Evolutionary conservation across 2,329 filamentous ascomycete genomes (phyloP).

Genomic region (Phaeosphaeriaceae sp.): DNA sequence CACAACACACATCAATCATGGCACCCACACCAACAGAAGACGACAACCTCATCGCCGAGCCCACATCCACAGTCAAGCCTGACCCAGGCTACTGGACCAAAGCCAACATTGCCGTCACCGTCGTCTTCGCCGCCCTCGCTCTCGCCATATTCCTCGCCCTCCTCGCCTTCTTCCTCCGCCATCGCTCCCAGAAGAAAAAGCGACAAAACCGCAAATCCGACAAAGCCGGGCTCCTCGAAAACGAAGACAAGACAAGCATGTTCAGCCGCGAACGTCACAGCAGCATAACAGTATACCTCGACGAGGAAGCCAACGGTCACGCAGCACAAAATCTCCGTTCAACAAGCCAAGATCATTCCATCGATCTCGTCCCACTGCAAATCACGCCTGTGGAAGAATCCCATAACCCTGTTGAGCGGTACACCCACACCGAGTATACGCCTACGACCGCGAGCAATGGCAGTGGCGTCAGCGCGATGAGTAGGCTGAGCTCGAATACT

Average conservation of each 20-base stretch:
- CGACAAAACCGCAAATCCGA: conserved; percentile 25
- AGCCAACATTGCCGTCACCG: conserved; percentile 34
- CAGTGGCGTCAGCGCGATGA: conserved; percentile 28
- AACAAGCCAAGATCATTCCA: conserved; percentile 26
- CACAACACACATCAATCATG: conserved; percentile 18
- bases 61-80: conserved; percentile 12
- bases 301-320: conserved; percentile 20
- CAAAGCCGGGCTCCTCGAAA: conserved; percentile 32
- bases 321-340: no score
- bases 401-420: conserved; percentile 13
- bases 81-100: conserved; percentile 30
- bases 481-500: conserved; percentile 24
- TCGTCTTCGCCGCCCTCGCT: conserved; percentile 32
- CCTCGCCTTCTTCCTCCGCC: conserved; percentile 30
- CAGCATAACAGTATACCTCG: conserved; percentile 40
- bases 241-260: conserved; percentile 39
- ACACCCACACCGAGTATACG: neutral
- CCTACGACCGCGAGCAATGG: conserved; percentile 19
- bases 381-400: conserved; percentile 31
- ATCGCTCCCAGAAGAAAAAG: conserved; percentile 33
- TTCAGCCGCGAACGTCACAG: conserved; percentile 38
- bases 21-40: conserved; percentile 32
- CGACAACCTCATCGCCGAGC: conserved; percentile 14
- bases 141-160: conserved; percentile 25
- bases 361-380: conserved; percentile 35